Percentiles rank a stretch among this genome's conserved stretches.
Evolutionary conservation across 805 yeast genomes (phyloP).

Genomic region (Starmera amethionina): DNA sequence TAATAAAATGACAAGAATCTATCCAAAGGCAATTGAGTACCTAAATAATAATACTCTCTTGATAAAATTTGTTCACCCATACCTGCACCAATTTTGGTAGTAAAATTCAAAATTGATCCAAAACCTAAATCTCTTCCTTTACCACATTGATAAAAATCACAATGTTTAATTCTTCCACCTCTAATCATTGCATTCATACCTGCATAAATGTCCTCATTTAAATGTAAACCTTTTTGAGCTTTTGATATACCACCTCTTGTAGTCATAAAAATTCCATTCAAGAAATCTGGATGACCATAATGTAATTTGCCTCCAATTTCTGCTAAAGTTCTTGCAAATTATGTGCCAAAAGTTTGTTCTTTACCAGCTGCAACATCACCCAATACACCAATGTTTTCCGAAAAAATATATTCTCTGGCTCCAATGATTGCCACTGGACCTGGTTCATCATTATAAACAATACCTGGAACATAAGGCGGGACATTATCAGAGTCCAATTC

Average conservation of each 20-base stretch:
- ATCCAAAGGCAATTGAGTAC: constrained; percentile 83
- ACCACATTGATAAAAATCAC: constrained; percentile 95
- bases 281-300: constrained; percentile 94
- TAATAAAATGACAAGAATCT: constrained; percentile 87
- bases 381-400: constrained; percentile 83
- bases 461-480: constrained; percentile 50
- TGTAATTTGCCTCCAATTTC: constrained; percentile 92
- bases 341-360: constrained; percentile 93
- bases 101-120: constrained; percentile 84
- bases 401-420: constrained; percentile 89
- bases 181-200: constrained; percentile 86
- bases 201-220: constrained; percentile 93
- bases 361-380: constrained; percentile 98
- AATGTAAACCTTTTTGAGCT: constrained; percentile 87
- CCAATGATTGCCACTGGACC: constrained; percentile 86
- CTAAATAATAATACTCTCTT: constrained; percentile 84
- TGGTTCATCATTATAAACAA: constrained; percentile 25
- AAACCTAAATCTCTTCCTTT: constrained; percentile 95
- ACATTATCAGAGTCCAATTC: constrained; percentile 46
- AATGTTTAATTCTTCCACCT: constrained; percentile 91
- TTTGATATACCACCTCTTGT: constrained; percentile 94
- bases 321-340: constrained; percentile 87
- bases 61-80: constrained; percentile 96
- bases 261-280: constrained; percentile 84
- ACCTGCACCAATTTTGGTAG: constrained; percentile 94